Percentiles rank a stretch among this genome's conserved stretches.
Conservation (phyloP, 2,329 filamentous ascomycete genomes). For the Coniochaeta ligniaria region DNA sequence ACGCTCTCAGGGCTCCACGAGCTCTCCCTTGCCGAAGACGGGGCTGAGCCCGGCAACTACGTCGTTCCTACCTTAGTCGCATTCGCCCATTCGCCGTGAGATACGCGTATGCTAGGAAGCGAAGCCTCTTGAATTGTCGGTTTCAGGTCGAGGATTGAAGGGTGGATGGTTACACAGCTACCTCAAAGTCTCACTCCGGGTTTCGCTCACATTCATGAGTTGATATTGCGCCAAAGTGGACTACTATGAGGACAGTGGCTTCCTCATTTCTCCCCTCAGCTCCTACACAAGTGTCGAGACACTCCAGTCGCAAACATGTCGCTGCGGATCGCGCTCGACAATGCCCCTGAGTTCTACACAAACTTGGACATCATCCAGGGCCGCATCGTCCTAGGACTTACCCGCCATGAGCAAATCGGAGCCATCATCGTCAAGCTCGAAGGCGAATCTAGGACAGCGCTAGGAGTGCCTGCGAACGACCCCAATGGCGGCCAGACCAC, state of each 20-base stretch:
- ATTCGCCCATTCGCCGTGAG: not conserved
- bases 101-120: not conserved
- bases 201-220: not conserved
- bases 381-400: slow-evolving; percentile 46
- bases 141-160: not conserved
- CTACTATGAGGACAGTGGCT: not conserved
- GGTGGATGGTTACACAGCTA: not conserved
- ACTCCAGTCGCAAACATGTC: slow-evolving; percentile 42
- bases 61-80: not conserved
- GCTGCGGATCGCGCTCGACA: slow-evolving; percentile 59
- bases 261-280: not conserved
- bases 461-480: slow-evolving; percentile 41
- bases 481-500: slow-evolving; percentile 23
- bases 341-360: slow-evolving; percentile 65
- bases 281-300: not conserved
- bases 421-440: slow-evolving; percentile 78
- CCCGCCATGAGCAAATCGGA: slow-evolving; percentile 61
- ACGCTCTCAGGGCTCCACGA: not conserved
- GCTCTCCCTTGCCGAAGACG: not conserved
- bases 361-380: slow-evolving; percentile 71
- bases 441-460: slow-evolving; percentile 65
- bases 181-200: not conserved
- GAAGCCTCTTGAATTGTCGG: not conserved
- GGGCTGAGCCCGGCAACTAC: not conserved
- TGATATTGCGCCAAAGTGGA: not conserved